Conservation (phyloP, 495 filamentous ascomycete species). For the Penicillium waksmanii region DNA sequence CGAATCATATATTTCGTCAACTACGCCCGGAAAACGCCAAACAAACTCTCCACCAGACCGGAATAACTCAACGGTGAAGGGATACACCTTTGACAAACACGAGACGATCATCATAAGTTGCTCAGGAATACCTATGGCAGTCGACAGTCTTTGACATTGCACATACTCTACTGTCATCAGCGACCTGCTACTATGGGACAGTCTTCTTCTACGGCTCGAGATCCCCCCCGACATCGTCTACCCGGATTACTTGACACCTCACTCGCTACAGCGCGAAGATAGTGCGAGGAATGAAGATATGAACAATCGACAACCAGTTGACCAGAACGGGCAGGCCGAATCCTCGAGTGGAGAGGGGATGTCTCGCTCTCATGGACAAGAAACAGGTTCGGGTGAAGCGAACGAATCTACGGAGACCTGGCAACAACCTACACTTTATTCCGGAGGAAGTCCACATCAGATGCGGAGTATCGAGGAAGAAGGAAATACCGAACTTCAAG, state of each 20-base stretch:
- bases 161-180: slow-evolving; percentile 17
- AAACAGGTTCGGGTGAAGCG: slow-evolving; percentile 15
- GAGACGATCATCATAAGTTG: neutral
- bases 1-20: neutral
- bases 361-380: slow-evolving; percentile 21
- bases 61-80: neutral
- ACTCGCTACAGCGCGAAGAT: slow-evolving; percentile 28
- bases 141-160: slow-evolving; percentile 33
- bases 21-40: neutral
- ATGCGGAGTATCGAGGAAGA: slow-evolving; percentile 46
- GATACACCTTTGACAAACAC: neutral
- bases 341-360: slow-evolving; percentile 26
- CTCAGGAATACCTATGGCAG: slow-evolving; percentile 32
- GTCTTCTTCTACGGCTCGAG: slow-evolving; percentile 49
- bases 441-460: slow-evolving; percentile 24
- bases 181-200: slow-evolving; percentile 53
- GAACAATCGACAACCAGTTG: slow-evolving; percentile 39
- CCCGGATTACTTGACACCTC: slow-evolving; percentile 26
- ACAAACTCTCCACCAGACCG: neutral
- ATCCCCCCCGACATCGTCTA: slow-evolving; percentile 35
- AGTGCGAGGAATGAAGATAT: slow-evolving; percentile 46
- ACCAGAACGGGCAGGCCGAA: slow-evolving; percentile 32
- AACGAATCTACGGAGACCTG: slow-evolving; percentile 21
- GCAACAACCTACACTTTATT: slow-evolving; percentile 26
- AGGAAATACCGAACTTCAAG: slow-evolving; percentile 24